Evolutionary conservation across 2,329 filamentous ascomycete species (phyloP).

Genomic region (Trichoderma sp.): DNA sequence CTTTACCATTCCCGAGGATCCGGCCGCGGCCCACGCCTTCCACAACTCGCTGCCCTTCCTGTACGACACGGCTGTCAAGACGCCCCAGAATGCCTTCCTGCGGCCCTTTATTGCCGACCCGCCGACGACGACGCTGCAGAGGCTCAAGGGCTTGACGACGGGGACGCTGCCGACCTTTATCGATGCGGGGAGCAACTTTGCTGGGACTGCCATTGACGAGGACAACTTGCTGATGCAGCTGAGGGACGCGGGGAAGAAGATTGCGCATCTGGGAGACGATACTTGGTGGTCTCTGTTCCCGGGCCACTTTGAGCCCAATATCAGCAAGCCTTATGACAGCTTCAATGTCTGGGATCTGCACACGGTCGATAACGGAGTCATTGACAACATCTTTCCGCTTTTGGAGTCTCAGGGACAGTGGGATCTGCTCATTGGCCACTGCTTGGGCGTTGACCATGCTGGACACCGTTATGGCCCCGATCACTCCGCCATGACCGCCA

Average conservation of each 20-base stretch:
- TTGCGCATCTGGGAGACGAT: conserved; percentile 96
- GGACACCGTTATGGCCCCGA: conserved; percentile 95
- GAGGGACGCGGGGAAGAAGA: conserved; percentile 66
- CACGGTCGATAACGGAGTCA: conserved; percentile 94
- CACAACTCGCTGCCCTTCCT: conserved; percentile 88
- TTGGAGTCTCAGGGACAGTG: conserved; percentile 71
- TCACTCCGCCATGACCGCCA: conserved; percentile 87
- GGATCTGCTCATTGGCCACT: conserved; percentile 95
- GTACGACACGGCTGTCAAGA: conserved; percentile 75
- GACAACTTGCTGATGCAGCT: conserved; percentile 75
- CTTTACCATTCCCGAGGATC: conserved; percentile 78
- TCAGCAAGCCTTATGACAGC: conserved; percentile 90
- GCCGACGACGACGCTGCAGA: conserved; percentile 88
- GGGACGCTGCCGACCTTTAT: conserved; percentile 94
- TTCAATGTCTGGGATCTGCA: conserved; percentile 99
- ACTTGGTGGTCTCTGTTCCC: conserved; percentile 96
- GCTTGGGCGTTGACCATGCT: conserved; percentile 93
- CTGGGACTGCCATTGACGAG: conserved; percentile 92
- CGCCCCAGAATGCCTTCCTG: conserved; percentile 83
- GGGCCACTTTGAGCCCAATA: conserved; percentile 84
- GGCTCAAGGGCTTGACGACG: conserved; percentile 91
- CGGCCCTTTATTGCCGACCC: conserved; percentile 96
- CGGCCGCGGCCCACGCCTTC: conserved; percentile 56
- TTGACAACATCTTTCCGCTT: conserved; percentile 85
- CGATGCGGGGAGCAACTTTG: conserved; percentile 93